phyloP scores from a whole-genome alignment of 768 basidiomycete genomes.

The Strobilomyces confusus region DNA sequence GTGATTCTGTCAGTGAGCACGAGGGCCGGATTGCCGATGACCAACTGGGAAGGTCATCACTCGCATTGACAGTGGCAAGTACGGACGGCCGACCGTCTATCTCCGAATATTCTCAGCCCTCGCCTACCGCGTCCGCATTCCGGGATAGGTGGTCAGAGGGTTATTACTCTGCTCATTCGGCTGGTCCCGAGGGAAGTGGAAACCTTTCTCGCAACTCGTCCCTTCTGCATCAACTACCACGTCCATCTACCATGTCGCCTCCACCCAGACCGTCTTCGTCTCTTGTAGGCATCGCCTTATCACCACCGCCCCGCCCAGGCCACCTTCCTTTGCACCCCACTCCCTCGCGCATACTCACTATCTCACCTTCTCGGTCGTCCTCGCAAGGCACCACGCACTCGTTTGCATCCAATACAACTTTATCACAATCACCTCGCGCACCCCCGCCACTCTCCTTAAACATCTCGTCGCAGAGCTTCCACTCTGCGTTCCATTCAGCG shows the following conservation, averaged over 20 bases:
- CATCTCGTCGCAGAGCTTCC: conserved; percentile 42
- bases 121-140: conserved; percentile 81
- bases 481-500: conserved; percentile 51
- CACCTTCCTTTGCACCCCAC: conserved; percentile 18
- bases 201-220: conserved; percentile 21
- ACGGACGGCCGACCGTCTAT: conserved; percentile 45
- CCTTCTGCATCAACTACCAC: conserved; percentile 17
- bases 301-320: conserved; percentile 44
- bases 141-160: conserved; percentile 46
- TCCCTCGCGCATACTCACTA: conserved; percentile 16
- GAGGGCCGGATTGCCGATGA: conserved; percentile 30
- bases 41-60: conserved; percentile 39
- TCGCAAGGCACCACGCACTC: conserved; percentile 32
- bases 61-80: conserved; percentile 47
- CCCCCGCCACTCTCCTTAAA: conserved; percentile 36
- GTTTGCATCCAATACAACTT: conserved; percentile 27
- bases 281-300: conserved; percentile 49
- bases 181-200: conserved; percentile 11
- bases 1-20: conserved; percentile 40
- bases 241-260: conserved; percentile 43
- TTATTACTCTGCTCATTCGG: conserved; percentile 30
- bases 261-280: conserved; percentile 64
- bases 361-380: conserved; percentile 21
- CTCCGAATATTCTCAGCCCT: conserved; percentile 66
- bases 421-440: conserved; percentile 16